A percentile compares a stretch with the other conserved stretches of the same genome.
Conservation (phyloP, 73 alveolate genomes). For the Paraurostyla sp. region DNA sequence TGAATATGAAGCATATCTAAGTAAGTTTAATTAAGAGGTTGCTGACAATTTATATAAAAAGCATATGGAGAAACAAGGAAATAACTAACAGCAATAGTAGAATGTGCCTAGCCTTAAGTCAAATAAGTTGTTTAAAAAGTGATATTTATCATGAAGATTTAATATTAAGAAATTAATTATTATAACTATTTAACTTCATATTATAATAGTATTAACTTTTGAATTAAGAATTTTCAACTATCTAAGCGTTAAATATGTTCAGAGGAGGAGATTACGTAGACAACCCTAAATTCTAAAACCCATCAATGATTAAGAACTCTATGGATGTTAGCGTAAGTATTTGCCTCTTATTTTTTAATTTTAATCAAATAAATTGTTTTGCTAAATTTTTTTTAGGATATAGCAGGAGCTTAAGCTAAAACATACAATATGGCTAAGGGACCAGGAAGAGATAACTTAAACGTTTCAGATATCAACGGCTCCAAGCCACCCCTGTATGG, state of each 20-base stretch:
- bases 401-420: constrained; percentile 17
- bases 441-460: constrained; percentile 31
- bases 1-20: not conserved
- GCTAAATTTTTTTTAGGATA: not conserved
- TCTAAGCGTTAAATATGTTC: constrained; percentile 30
- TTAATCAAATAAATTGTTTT: not conserved
- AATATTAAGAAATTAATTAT: not conserved
- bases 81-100: too few relatives aligned
- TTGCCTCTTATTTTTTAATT: not conserved
- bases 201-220: constrained; percentile 52
- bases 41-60: not conserved
- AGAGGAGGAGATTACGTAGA: constrained; percentile 58
- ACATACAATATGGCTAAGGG: not conserved
- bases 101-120: constrained; percentile 1
- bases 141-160: not conserved
- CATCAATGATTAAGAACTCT: not conserved
- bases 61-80: not conserved
- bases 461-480: constrained; percentile 52
- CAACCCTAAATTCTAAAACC: constrained; percentile 16
- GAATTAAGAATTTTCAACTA: not conserved
- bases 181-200: too few relatives aligned
- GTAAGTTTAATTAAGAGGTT: constrained; percentile 8
- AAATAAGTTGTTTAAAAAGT: not conserved
- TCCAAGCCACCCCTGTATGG: constrained; percentile 9
- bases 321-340: constrained; percentile 43